Conservation (phyloP, 164 flowering plant genomes). For the Dillenia suffruticosa region DNA sequence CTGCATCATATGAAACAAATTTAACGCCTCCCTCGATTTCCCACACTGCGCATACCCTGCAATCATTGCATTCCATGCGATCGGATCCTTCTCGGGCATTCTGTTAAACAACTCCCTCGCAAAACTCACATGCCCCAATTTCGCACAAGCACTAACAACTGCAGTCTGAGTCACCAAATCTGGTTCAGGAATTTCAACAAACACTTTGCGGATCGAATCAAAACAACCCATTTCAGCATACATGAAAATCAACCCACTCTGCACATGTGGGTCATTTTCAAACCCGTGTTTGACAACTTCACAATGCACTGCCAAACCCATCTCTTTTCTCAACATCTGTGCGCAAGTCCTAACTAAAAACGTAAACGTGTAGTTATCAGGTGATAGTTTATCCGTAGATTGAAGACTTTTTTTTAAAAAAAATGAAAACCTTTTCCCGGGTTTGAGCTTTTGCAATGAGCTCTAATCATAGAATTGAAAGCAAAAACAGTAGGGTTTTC, state of each 20-base stretch:
- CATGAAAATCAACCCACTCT: constrained; percentile 45
- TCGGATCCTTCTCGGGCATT: constrained; percentile 43
- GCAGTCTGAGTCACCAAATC: constrained; percentile 51
- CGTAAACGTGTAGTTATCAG: constrained; percentile 53
- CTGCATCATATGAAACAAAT: constrained; percentile 43
- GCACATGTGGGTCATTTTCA: constrained; percentile 43
- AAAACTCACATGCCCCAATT: constrained; percentile 30
- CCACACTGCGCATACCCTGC: constrained; percentile 48
- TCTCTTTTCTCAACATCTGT: constrained; percentile 15
- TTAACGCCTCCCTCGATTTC: constrained; percentile 36
- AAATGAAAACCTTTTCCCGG: constrained; percentile 34
- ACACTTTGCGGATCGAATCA: constrained; percentile 21
- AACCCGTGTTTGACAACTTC: constrained; percentile 33
- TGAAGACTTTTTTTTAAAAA: constrained; percentile 27
- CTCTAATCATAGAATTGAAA: constrained; percentile 51
- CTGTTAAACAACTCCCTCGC: constrained; percentile 45
- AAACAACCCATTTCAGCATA: constrained; percentile 40
- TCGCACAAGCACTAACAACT: constrained; percentile 41
- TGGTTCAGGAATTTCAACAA: constrained; percentile 21
- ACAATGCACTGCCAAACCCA: constrained; percentile 29
- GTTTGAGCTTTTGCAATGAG: constrained; percentile 36
- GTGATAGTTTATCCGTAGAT: constrained; percentile 14
- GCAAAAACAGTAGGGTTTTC: constrained; percentile 32
- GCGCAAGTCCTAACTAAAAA: constrained; percentile 46
- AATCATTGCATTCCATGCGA: constrained; percentile 58